phyloP scores from a whole-genome alignment of 768 basidiomycete species.

The Amanita subjunquillea region DNA sequence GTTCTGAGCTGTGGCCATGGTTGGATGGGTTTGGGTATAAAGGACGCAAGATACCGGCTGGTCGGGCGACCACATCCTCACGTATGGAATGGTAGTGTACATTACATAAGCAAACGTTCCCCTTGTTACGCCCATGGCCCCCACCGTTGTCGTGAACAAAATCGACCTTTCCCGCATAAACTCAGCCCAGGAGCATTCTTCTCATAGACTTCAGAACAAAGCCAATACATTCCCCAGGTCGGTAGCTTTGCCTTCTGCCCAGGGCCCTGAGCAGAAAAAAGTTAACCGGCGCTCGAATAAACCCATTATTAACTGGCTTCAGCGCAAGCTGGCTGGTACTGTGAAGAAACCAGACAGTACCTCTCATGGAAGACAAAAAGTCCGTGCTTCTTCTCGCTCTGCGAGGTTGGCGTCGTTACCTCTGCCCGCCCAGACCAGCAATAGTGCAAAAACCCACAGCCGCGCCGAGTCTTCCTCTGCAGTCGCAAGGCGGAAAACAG shows the following conservation, averaged over 20 bases:
- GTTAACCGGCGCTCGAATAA: constrained; percentile 62
- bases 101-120: background rate
- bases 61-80: constrained; percentile 25
- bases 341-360: constrained; percentile 40
- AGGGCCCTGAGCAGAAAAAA: constrained; percentile 46
- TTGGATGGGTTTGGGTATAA: constrained; percentile 91
- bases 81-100: constrained; percentile 65
- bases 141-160: constrained; percentile 2
- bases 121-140: constrained; percentile 1
- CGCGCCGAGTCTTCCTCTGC: constrained; percentile 8
- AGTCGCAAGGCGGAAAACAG: constrained; percentile 37
- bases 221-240: constrained; percentile 9
- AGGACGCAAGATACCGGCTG: constrained; percentile 61
- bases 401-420: constrained; percentile 35
- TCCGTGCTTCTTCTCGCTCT: constrained; percentile 20
- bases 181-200: background rate
- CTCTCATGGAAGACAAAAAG: constrained; percentile 21
- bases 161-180: constrained; percentile 1
- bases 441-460: background rate
- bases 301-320: constrained; percentile 86
- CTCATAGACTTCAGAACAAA: background rate
- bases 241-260: constrained; percentile 13
- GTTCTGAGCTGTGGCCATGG: constrained; percentile 88
- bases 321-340: constrained; percentile 72
- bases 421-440: background rate